Conservation (phyloP, 805 yeast genomes). For the Diddensiella caesifluorescens region DNA sequence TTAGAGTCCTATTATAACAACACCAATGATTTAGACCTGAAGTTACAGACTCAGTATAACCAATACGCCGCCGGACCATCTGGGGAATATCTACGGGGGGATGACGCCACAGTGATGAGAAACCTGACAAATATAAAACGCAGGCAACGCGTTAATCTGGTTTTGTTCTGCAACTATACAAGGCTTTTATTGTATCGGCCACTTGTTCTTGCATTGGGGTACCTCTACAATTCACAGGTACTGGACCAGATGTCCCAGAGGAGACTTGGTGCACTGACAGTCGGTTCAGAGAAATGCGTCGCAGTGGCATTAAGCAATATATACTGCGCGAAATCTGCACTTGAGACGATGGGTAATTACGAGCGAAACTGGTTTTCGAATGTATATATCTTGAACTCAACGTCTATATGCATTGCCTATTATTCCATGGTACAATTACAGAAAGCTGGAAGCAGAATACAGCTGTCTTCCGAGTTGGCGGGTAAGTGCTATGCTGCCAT, state of each 20-base stretch:
- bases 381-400: background rate
- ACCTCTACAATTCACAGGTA: background rate
- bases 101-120: too few relatives aligned
- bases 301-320: background rate
- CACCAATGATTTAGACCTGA: too few relatives aligned
- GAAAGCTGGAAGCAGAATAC: too few relatives aligned
- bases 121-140: background rate
- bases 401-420: slow-evolving; percentile 1
- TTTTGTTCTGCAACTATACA: background rate
- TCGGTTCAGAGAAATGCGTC: background rate
- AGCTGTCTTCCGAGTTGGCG: too few relatives aligned
- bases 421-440: too few relatives aligned
- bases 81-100: too few relatives aligned
- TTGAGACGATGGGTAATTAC: background rate
- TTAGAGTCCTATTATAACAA: too few relatives aligned
- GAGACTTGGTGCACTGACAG: background rate
- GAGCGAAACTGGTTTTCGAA: slow-evolving; percentile 4
- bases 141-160: background rate
- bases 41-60: too few relatives aligned
- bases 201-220: background rate
- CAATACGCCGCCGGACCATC: too few relatives aligned
- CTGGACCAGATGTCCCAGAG: background rate
- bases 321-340: background rate
- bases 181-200: background rate
- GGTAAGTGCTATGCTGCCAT: too few relatives aligned